Evolutionary conservation across 345 rosid species (phyloP).

Genomic region (Arabis hirsuta): DNA sequence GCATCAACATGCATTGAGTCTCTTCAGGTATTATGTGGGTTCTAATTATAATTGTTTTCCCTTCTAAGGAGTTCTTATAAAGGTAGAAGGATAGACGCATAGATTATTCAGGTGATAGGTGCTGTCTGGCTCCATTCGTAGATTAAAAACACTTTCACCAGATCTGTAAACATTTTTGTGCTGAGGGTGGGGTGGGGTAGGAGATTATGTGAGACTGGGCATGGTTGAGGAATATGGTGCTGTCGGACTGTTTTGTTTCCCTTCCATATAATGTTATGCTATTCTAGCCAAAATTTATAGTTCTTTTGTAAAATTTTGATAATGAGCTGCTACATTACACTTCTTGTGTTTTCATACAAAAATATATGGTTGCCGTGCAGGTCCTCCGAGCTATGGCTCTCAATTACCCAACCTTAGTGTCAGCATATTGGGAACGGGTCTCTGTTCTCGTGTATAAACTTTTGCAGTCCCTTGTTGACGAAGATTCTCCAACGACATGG

Average conservation of each 20-base stretch:
- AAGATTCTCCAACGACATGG: slow-evolving; percentile 55
- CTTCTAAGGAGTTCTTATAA: slow-evolving; percentile 17
- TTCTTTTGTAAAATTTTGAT: slow-evolving; percentile 14
- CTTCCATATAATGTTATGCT: slow-evolving; percentile 3
- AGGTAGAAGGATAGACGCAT: slow-evolving; percentile 24
- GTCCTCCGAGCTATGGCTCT: slow-evolving; percentile 83
- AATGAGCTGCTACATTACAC: slow-evolving; percentile 25
- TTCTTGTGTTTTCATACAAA: slow-evolving; percentile 25
- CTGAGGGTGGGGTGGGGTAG: slow-evolving; percentile 13
- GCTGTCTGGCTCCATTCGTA: slow-evolving; percentile 3
- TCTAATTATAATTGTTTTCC: slow-evolving; percentile 5
- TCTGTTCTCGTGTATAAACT: slow-evolving; percentile 57
- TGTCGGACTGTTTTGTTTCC: slow-evolving; percentile 23
- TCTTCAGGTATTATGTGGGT: slow-evolving; percentile 66
- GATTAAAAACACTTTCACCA: background rate
- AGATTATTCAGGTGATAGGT: slow-evolving; percentile 18
- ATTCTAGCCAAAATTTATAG: background rate
- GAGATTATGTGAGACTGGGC: background rate
- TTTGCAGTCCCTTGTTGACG: slow-evolving; percentile 51
- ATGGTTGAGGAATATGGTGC: slow-evolving; percentile 14
- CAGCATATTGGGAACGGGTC: slow-evolving; percentile 66
- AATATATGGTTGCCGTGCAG: slow-evolving; percentile 49
- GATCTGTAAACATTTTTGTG: slow-evolving; percentile 22
- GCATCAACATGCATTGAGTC: slow-evolving; percentile 79
- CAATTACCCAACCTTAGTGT: slow-evolving; percentile 70